A percentile compares a stretch with the other conserved stretches of the same genome.
Evolutionary conservation across 768 basidiomycete species (phyloP).

Genomic region (Clitopilus passeckerianus): DNA sequence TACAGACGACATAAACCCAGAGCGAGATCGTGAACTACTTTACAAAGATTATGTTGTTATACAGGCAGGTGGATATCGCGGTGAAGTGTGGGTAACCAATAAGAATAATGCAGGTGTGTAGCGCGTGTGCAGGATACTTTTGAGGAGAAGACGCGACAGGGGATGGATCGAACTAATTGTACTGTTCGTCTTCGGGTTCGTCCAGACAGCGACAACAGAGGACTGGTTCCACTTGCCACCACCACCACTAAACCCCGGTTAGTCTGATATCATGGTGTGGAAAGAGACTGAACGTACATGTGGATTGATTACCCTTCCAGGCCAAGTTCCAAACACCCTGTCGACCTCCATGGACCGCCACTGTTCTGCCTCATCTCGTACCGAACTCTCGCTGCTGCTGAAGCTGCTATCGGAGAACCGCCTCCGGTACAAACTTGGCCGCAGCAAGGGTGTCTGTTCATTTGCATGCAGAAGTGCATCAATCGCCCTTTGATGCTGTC

Average conservation of each 20-base stretch:
- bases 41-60: background rate
- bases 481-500: constrained; percentile 7
- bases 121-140: background rate
- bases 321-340: constrained; percentile 61
- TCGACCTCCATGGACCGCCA: constrained; percentile 46
- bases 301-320: constrained; percentile 59
- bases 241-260: constrained; percentile 64
- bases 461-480: constrained; percentile 9
- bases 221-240: constrained; percentile 67
- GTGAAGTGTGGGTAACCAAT: background rate
- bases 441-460: constrained; percentile 36
- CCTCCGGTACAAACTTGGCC: background rate
- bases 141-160: background rate
- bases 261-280: background rate
- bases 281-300: constrained; percentile 44
- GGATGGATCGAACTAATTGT: constrained; percentile 4
- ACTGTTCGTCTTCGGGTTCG: constrained; percentile 45
- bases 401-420: background rate
- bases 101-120: background rate
- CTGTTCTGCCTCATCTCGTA: constrained; percentile 25
- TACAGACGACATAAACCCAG: background rate
- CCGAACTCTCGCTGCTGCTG: constrained; percentile 5
- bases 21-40: background rate
- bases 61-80: background rate
- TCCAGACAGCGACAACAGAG: constrained; percentile 58